Base-by-base conservation (phyloP, 352 stramenopile genomes). In the Phytophthora niederhauseri region DNA sequence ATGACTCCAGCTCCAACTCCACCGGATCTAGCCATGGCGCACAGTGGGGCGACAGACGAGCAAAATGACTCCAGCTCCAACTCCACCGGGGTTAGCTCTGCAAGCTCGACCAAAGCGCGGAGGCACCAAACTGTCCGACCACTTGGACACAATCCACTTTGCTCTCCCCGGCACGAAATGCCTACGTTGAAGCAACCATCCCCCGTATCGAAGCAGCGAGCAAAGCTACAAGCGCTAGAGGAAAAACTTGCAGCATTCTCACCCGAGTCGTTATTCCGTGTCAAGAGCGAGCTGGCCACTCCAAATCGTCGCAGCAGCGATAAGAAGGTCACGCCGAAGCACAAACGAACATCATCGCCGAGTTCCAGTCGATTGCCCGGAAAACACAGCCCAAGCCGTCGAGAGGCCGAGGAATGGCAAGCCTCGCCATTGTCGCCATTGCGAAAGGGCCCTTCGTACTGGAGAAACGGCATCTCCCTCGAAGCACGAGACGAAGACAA, bases 161-260 rank as follows among this genome's bases (percentile, higher is more conserved):
- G 20, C n/a, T 69, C 48, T 41, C 14, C 61, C 8, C 28, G 15
- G 17, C 65, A 28, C 19, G 41, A 14, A 28, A 31, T 19, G 4
- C 38, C 54, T 6, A 50, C 38, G 6, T 24, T 41, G 11, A 63
- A 66, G 20, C 62, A 61, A 63, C 48, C 75, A 6, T 90, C 84
- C 38, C 80, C 84, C 1, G 65, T 89, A 6, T 64, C 81, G 2
- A 81, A 64, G 28, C 82, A 92, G 50, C 73, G 78, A 48, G 76
- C 73, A 20, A 90, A 92, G 57, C 41, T 92, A 12, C 73, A 76
- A 34, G 76, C 70, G 22, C 71, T 92, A 4, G 82, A 91, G 60
- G 57, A 78, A 20, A 90, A 85, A 31, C 73, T 92, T 11, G 72
- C 80, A 57, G 50, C 62, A 20, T 88, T 91, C 24, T 84, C 84